These are phyloP conservation scores for Salvia splendens DNA, from an alignment of 257 asterid genomes.

Conservation along the genomic window DNA sequence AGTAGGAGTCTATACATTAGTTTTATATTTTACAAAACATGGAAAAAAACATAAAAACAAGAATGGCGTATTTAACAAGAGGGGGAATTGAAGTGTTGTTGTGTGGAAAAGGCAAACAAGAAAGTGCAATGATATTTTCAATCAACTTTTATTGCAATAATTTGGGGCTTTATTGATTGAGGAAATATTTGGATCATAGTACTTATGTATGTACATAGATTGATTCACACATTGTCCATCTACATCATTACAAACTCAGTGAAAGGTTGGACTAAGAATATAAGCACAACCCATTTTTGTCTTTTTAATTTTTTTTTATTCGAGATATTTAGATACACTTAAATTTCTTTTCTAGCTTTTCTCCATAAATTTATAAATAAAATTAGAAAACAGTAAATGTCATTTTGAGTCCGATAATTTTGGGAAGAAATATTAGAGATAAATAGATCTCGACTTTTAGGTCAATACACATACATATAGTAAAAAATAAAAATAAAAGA, in stretches of 20 bases:
- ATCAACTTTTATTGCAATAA: slow-evolving; percentile 22
- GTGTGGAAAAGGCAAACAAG: slow-evolving; percentile 20
- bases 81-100: neutral
- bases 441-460: too few relatives aligned
- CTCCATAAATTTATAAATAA: too few relatives aligned
- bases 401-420: neutral
- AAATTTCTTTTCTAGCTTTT: too few relatives aligned
- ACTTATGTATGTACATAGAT: neutral
- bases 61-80: neutral
- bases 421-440: too few relatives aligned
- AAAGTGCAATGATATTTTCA: slow-evolving; percentile 19
- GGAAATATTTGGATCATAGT: neutral
- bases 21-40: neutral
- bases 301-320: neutral
- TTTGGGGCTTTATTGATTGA: neutral
- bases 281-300: neutral
- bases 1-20: too few relatives aligned
- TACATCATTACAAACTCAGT: neutral
- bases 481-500: too few relatives aligned
- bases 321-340: neutral
- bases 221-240: slow-evolving; percentile 8
- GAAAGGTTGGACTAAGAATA: slow-evolving; percentile 5
- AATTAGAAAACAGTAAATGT: neutral
- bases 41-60: neutral
- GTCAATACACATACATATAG: too few relatives aligned